Conservation (phyloP, 1,139 yeast species). For the Geotrichum bryndzae region DNA sequence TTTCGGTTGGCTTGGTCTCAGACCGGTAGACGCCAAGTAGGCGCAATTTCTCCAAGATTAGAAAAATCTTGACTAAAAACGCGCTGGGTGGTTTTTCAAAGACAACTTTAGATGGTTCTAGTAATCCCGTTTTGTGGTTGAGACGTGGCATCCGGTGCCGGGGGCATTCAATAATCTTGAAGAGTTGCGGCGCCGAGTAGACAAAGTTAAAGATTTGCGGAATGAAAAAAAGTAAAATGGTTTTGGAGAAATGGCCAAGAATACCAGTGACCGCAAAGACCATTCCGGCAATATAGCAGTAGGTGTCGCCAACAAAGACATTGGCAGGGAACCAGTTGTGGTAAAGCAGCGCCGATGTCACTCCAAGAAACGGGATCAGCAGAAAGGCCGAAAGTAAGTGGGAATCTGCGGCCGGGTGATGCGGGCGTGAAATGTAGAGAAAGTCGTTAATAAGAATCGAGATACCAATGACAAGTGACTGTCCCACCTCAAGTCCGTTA, state of each 20-base stretch:
- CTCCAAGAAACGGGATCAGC: conserved; percentile 81
- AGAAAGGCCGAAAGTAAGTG: conserved; percentile 78
- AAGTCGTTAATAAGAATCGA: conserved; percentile 70
- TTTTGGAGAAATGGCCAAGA: conserved; percentile 91
- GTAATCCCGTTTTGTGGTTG: conserved; percentile 57
- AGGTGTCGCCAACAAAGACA: conserved; percentile 97
- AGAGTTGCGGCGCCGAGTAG: conserved; percentile 85
- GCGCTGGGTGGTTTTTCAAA: conserved; percentile 30
- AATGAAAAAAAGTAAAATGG: conserved; percentile 72
- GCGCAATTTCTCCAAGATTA: conserved; percentile 40
- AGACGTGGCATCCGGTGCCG: conserved; percentile 86
- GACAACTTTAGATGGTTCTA: conserved; percentile 68
- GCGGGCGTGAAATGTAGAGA: conserved; percentile 53
- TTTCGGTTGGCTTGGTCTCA: conserved; percentile 22
- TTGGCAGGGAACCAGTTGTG: conserved; percentile 87
- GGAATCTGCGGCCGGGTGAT: conserved; percentile 66
- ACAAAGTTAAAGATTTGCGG: conserved; percentile 89
- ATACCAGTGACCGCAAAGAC: conserved; percentile 96
- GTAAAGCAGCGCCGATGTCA: conserved; percentile 65
- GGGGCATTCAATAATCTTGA: conserved; percentile 85
- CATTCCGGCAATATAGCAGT: conserved; percentile 97
- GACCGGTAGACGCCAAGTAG: conserved; percentile 46
- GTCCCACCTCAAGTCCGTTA: conserved; percentile 95
- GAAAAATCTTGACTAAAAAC: conserved; percentile 32
- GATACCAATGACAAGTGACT: conserved; percentile 69